A percentile compares a stretch with the other conserved stretches of the same genome.
Conservation (phyloP, 768 basidiomycete species). For the Kwoniella dendrophila region DNA sequence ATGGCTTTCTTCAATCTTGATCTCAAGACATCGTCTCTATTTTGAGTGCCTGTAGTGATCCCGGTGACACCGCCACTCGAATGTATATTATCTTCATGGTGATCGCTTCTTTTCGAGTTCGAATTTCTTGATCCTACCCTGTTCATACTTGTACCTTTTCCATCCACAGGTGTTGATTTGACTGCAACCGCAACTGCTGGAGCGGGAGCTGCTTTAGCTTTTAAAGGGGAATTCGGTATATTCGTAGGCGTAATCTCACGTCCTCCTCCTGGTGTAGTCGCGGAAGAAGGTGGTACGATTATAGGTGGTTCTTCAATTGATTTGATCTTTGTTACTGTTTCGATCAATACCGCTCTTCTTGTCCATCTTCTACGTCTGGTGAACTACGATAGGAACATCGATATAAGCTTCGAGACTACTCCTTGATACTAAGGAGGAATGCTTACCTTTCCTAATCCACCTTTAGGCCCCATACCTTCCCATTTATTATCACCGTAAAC, state of each 20-base stretch:
- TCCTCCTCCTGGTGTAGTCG: background rate
- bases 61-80: background rate
- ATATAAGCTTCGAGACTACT: background rate
- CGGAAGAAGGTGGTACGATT: constrained; percentile 12
- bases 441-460: constrained; percentile 76
- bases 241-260: background rate
- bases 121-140: background rate
- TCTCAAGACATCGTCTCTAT: constrained; percentile 49
- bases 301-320: constrained; percentile 55
- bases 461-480: constrained; percentile 73
- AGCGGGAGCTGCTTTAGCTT: constrained; percentile 18
- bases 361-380: constrained; percentile 86
- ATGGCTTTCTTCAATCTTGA: constrained; percentile 54
- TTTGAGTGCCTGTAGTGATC: constrained; percentile 5
- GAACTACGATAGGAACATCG: constrained; percentile 61
- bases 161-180: background rate
- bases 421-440: background rate
- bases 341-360: constrained; percentile 74
- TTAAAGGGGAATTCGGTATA: constrained; percentile 10
- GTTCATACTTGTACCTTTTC: background rate
- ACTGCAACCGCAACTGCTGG: constrained; percentile 5
- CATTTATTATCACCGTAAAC: constrained; percentile 94
- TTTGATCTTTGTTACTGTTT: constrained; percentile 63
- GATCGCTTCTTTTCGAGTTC: background rate
- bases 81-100: background rate